phyloP scores from a whole-genome alignment of 2,329 filamentous ascomycete genomes.

The Nemania abortiva region DNA sequence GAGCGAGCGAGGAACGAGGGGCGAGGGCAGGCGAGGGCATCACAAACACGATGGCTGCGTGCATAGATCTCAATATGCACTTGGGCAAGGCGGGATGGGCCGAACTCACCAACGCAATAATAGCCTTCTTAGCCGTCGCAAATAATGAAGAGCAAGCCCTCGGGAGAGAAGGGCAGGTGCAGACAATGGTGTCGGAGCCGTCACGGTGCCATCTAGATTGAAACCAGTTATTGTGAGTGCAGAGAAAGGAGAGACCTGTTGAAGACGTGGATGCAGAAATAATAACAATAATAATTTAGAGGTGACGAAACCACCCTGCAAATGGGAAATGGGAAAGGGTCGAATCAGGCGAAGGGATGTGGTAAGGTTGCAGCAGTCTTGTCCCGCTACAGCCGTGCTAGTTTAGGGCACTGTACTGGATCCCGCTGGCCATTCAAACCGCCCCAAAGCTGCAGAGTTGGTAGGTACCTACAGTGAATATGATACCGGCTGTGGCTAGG shows the following conservation, averaged over 20 bases:
- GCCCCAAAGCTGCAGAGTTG: background rate
- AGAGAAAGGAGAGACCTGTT: conserved; percentile 25
- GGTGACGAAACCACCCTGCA: conserved; percentile 40
- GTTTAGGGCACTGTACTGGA: conserved; percentile 9
- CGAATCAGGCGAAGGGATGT: conserved; percentile 35
- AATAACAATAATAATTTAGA: conserved; percentile 39
- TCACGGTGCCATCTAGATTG: conserved; percentile 18
- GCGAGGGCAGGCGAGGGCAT: conserved; percentile 19
- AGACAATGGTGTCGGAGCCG: background rate
- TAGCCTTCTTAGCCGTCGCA: conserved; percentile 13
- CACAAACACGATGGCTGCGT: conserved; percentile 33
- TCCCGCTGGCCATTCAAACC: background rate
- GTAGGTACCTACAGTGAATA: background rate
- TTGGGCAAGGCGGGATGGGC: conserved; percentile 11
- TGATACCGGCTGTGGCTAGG: conserved; percentile 22
- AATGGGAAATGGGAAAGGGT: conserved; percentile 23
- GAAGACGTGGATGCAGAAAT: conserved; percentile 34
- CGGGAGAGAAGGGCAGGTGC: conserved; percentile 1
- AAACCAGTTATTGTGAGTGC: conserved; percentile 9
- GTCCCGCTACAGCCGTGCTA: conserved; percentile 28
- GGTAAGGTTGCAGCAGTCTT: conserved; percentile 24
- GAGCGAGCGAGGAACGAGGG: background rate
- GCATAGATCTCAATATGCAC: conserved; percentile 29
- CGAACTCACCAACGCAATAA: conserved; percentile 29
- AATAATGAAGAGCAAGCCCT: conserved; percentile 10